Conservation (phyloP, 2,329 filamentous ascomycete genomes). For the Beauveria medogensis region DNA sequence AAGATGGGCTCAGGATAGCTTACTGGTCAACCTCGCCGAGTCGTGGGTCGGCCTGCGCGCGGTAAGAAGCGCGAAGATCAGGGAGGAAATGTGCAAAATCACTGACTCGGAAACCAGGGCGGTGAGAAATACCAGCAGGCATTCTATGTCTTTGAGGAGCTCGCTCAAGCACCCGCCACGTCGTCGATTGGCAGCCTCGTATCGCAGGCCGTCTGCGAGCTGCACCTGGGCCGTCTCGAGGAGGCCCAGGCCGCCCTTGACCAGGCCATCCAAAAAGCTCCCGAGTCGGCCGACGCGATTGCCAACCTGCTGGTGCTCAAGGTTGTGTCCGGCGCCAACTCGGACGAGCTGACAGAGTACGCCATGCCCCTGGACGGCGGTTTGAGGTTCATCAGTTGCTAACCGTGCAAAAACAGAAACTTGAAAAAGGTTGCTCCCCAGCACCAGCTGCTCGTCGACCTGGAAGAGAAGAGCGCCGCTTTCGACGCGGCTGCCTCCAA, state of each 20-base stretch:
- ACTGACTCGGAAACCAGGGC: slow-evolving; percentile 48
- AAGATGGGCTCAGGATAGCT: slow-evolving; percentile 89
- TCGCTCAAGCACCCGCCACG: slow-evolving; percentile 78
- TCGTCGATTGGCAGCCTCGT: slow-evolving; percentile 69
- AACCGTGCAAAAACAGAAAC: slow-evolving; percentile 31
- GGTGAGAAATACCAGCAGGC: slow-evolving; percentile 94
- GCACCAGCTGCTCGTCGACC: slow-evolving; percentile 64
- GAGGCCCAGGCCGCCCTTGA: slow-evolving; percentile 84
- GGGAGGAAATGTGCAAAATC: neutral
- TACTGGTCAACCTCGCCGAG: slow-evolving; percentile 90
- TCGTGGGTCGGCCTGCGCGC: slow-evolving; percentile 87
- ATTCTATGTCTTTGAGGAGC: slow-evolving; percentile 96
- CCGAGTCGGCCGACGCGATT: slow-evolving; percentile 63
- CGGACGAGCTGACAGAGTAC: slow-evolving; percentile 54
- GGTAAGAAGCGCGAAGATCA: slow-evolving; percentile 37
- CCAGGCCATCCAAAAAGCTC: slow-evolving; percentile 68
- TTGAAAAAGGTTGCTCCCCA: slow-evolving; percentile 52
- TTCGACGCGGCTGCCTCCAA: slow-evolving; percentile 84
- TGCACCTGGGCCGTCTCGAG: slow-evolving; percentile 80
- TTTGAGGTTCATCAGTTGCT: slow-evolving; percentile 13
- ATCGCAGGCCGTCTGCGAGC: slow-evolving; percentile 81
- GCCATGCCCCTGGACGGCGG: slow-evolving; percentile 20
- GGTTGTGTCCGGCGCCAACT: slow-evolving; percentile 66
- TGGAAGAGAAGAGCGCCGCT: slow-evolving; percentile 71
- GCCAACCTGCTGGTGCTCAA: slow-evolving; percentile 78